These are phyloP conservation scores for Suhomyces wounanorum DNA, from an alignment of 1,139 yeast genomes.

Conservation along the genomic window DNA sequence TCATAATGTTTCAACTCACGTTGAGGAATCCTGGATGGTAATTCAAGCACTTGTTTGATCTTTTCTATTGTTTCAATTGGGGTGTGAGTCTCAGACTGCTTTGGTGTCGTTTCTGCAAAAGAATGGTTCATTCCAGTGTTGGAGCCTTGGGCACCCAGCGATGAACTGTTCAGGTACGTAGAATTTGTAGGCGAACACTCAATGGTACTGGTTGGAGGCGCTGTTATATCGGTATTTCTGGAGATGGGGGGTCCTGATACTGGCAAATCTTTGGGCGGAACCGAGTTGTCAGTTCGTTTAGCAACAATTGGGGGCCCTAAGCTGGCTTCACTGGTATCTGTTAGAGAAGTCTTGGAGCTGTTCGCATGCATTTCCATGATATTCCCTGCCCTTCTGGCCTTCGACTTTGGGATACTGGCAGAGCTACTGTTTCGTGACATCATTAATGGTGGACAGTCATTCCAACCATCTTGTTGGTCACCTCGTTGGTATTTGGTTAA, in stretches of 20 bases:
- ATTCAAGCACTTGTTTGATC: conserved; percentile 1
- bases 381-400: conserved; percentile 2
- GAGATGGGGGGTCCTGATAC: not conserved
- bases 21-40: conserved; percentile 30
- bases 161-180: too few relatives aligned
- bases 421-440: conserved; percentile 13
- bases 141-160: too few relatives aligned
- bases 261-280: not conserved
- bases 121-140: too few relatives aligned
- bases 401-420: not conserved
- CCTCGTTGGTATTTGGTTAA: conserved; percentile 44
- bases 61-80: conserved; percentile 1
- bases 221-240: not conserved
- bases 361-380: not conserved
- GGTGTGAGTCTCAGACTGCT: not conserved
- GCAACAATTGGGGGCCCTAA: not conserved
- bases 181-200: too few relatives aligned
- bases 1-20: conserved; percentile 42
- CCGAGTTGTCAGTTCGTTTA: not conserved
- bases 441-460: conserved; percentile 42
- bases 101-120: not conserved
- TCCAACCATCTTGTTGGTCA: conserved; percentile 49
- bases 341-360: not conserved
- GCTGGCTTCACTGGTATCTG: not conserved
- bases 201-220: not conserved